Base-by-base conservation (phyloP, 768 basidiomycete genomes). In the Steccherinum ochraceum region DNA sequence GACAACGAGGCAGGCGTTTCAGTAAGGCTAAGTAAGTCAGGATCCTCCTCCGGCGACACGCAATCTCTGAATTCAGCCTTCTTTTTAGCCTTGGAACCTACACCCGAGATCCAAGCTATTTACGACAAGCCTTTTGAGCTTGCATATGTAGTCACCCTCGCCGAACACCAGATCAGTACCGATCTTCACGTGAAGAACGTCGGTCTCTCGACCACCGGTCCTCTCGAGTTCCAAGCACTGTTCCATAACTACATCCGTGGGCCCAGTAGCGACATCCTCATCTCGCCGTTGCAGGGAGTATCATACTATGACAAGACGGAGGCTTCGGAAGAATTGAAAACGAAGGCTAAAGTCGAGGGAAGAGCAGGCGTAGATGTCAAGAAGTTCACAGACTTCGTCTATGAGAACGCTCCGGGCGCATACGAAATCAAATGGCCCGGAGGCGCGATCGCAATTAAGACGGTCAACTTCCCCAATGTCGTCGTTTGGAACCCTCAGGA, bases 401-500 rank as follows among this genome's bases (percentile, higher is more conserved):
- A 92, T 60, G 83, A 86, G 61, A 70, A 83, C 60, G 82, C 79
- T 12, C 66, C 76, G 2, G 67, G 71, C 16, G 63, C 69, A 20
- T 86, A 88, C 57, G 67, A 77, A 47, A 71, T 89, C 12, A 69
- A 63, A 4, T 89, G 86, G 84, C 71, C 75, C 4, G 74, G 65
- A 1, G 81, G 80, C 4, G 75, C 77, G 0, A 52, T 90, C 20
- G 68, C 71, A 40, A 69, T 91, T 42, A 73, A 64, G 52, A 72
- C 76, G 16, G 63, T 52, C n/a, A 75, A 78, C 40, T 69, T 90
- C 55, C 85, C 83, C 61, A 85, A 92, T 52, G 79, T 93, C 5
- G 92, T 93, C n/a, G 71, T 95, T 39, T 98, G 96, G 95, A 98
- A 99, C 70, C 95, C 96, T 5, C 82, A 82, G 58, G 80, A 76